phyloP scores from a whole-genome alignment of 2,329 filamentous ascomycete genomes.

The Neonectria ditissima region DNA sequence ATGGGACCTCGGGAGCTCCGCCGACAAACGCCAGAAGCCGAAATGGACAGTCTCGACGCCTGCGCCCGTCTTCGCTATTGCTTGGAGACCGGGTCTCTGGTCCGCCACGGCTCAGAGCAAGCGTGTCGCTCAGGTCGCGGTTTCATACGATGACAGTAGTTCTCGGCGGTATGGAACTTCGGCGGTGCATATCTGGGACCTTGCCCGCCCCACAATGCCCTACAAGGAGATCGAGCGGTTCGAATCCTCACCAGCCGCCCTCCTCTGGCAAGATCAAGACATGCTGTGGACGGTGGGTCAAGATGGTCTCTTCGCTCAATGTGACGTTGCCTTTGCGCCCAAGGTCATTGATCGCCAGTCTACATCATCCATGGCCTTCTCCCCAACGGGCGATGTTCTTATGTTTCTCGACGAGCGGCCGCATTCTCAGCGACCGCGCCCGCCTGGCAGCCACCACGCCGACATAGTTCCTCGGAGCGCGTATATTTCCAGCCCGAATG shows the following conservation, averaged over 20 bases:
- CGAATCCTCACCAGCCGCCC: conserved; percentile 65
- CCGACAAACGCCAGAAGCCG: conserved; percentile 73
- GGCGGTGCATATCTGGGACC: conserved; percentile 74
- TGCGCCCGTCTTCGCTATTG: conserved; percentile 68
- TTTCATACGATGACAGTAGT: conserved; percentile 70
- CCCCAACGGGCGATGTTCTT: conserved; percentile 68
- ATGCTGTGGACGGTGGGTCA: conserved; percentile 74
- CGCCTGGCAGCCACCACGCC: conserved; percentile 50
- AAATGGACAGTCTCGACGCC: conserved; percentile 72
- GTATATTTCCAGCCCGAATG: conserved; percentile 62
- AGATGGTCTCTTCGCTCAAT: conserved; percentile 73
- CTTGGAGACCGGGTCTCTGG: conserved; percentile 75
- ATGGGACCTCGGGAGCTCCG: conserved; percentile 72
- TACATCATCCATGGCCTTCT: conserved; percentile 71
- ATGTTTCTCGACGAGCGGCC: conserved; percentile 72
- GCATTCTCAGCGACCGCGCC: conserved; percentile 57
- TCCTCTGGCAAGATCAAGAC: conserved; percentile 74
- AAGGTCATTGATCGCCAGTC: conserved; percentile 72
- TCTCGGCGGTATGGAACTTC: conserved; percentile 66
- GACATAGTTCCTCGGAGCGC: conserved; percentile 53
- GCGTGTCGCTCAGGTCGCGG: conserved; percentile 71
- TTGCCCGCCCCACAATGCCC: conserved; percentile 74
- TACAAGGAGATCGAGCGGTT: conserved; percentile 75
- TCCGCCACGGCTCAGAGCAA: conserved; percentile 71
- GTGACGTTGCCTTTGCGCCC: conserved; percentile 72